These are phyloP conservation scores for Fusarium sp. DNA, from an alignment of 2,329 filamentous ascomycete genomes.

Conservation along the genomic window DNA sequence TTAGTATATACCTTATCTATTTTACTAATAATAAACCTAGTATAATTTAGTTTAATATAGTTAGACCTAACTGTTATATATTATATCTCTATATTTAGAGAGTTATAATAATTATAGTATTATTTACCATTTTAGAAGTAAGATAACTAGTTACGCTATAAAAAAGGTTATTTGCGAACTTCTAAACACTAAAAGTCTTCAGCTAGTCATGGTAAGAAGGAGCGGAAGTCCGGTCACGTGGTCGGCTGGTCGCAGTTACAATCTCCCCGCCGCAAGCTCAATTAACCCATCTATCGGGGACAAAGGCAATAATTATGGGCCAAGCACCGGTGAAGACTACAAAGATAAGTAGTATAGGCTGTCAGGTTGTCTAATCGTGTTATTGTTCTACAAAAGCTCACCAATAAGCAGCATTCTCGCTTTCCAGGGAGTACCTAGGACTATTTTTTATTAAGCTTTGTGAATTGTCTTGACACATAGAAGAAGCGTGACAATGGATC, in stretches of 20 bases:
- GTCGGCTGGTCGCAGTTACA: not conserved
- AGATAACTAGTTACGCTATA: too few relatives aligned
- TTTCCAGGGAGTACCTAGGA: not conserved
- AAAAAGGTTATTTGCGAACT: too few relatives aligned
- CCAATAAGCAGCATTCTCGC: not conserved
- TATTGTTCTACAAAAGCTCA: accelerated
- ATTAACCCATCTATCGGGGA: not conserved
- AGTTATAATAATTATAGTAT: too few relatives aligned
- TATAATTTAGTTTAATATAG: too few relatives aligned
- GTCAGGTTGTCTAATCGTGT: not conserved
- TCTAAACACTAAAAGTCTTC: too few relatives aligned
- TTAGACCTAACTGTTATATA: too few relatives aligned
- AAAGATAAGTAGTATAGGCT: not conserved
- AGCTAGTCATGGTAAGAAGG: too few relatives aligned
- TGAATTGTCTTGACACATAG: accelerated
- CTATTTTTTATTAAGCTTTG: accelerated
- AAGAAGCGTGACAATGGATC: not conserved
- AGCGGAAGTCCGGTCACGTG: not conserved
- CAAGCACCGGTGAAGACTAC: too few relatives aligned
- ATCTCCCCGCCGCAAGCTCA: not conserved
- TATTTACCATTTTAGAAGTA: too few relatives aligned
- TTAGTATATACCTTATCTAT: too few relatives aligned
- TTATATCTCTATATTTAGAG: too few relatives aligned
- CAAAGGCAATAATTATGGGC: not conserved
- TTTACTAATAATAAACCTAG: too few relatives aligned